These are phyloP conservation scores for Saccharomyces jurei DNA, from an alignment of 805 yeast genomes.

Conservation along the genomic window DNA sequence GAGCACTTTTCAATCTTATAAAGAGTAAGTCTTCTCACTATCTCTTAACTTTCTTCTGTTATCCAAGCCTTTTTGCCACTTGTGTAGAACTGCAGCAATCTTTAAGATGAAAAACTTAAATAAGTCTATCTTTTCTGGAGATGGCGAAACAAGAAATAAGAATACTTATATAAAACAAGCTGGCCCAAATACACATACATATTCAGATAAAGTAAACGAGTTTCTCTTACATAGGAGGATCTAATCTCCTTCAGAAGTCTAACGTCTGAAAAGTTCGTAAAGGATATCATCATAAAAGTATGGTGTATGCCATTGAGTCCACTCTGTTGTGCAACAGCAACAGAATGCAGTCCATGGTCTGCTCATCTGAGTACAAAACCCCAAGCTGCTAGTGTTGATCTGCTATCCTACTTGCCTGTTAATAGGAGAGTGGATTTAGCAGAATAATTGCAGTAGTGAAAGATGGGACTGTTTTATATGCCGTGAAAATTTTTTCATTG, in stretches of 20 bases:
- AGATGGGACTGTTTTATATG: neutral
- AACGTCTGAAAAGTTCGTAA: constrained; percentile 28
- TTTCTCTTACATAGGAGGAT: constrained; percentile 23
- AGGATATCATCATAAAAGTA: neutral
- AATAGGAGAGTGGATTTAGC: neutral
- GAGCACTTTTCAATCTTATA: neutral
- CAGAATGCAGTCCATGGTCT: neutral
- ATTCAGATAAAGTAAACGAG: neutral
- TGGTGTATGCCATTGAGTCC: neutral
- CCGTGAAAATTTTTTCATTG: neutral
- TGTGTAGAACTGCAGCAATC: neutral
- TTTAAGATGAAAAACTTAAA: constrained; percentile 2
- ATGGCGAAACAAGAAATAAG: neutral
- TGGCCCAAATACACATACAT: neutral
- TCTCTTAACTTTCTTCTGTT: neutral
- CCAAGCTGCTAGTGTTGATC: neutral
- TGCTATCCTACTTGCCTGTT: neutral
- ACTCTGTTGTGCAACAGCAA: neutral
- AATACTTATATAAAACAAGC: constrained; percentile 12
- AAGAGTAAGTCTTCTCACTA: neutral
- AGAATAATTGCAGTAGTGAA: neutral
- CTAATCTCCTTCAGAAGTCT: constrained; percentile 29
- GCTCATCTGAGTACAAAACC: neutral
- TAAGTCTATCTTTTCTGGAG: neutral
- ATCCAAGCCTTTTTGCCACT: neutral